Conservation (phyloP, 1,139 yeast genomes). For the Diutina pseudorugosa region DNA sequence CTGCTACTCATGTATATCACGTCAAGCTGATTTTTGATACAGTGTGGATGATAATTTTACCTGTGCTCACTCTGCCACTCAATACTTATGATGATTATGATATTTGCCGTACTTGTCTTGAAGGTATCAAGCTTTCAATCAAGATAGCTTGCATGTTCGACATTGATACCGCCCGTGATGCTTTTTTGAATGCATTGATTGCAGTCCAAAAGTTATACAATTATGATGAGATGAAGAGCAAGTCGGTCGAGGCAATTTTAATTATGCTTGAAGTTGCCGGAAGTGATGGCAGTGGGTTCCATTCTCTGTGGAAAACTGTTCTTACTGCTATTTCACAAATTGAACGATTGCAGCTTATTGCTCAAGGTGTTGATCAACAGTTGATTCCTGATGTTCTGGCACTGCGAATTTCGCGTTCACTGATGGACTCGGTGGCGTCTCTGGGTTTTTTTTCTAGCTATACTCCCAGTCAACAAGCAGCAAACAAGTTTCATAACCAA, state of each 20-base stretch:
- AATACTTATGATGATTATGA: constrained; percentile 78
- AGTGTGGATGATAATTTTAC: constrained; percentile 93
- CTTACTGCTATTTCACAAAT: constrained; percentile 78
- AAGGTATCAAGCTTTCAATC: constrained; percentile 75
- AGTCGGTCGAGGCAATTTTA: constrained; percentile 72
- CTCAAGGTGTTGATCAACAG: constrained; percentile 80
- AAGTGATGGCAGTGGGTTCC: constrained; percentile 61
- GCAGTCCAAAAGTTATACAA: constrained; percentile 78
- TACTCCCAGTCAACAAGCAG: constrained; percentile 27
- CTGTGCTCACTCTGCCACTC: constrained; percentile 88
- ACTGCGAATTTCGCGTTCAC: constrained; percentile 27
- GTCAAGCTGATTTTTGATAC: constrained; percentile 90
- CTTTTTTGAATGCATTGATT: constrained; percentile 82
- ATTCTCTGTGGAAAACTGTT: constrained; percentile 72
- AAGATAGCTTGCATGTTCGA: constrained; percentile 79
- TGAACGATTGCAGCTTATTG: constrained; percentile 78
- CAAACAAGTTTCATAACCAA: constrained; percentile 32
- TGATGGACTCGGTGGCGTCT: not conserved
- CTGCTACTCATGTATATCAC: constrained; percentile 75
- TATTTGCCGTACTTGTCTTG: constrained; percentile 60
- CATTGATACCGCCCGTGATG: constrained; percentile 71
- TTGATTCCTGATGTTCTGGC: constrained; percentile 71
- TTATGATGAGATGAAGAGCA: constrained; percentile 63
- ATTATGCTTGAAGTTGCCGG: constrained; percentile 68
- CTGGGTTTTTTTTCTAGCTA: constrained; percentile 15